Conservation (phyloP, 192 early-diverging fungal genomes). For the Podila minutissima region DNA sequence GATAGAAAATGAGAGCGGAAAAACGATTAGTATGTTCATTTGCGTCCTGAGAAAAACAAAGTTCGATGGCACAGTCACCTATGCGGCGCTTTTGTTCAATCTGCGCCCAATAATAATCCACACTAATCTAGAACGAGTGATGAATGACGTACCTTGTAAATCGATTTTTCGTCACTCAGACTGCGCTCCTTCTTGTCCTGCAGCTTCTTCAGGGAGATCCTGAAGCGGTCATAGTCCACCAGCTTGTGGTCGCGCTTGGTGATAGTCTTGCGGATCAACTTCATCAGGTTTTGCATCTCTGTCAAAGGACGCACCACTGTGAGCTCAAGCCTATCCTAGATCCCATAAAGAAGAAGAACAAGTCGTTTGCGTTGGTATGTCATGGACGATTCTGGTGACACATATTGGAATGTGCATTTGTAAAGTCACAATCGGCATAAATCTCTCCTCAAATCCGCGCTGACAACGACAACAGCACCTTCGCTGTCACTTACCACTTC, state of each 20-base stretch:
- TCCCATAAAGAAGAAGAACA: background rate
- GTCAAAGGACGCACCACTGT: constrained; percentile 79
- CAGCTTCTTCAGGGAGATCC: constrained; percentile 77
- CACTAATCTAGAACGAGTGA: background rate
- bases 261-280: constrained; percentile 84
- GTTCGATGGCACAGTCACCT: no score
- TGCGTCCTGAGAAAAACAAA: no score
- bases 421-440: background rate
- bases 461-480: background rate
- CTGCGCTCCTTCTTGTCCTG: constrained; percentile 70
- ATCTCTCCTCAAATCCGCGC: background rate
- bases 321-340: constrained; percentile 75
- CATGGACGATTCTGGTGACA: no score
- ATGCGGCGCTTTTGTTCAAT: background rate
- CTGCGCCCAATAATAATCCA: background rate
- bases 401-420: no score
- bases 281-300: constrained; percentile 81
- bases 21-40: background rate
- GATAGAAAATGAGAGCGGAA: background rate
- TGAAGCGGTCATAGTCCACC: constrained; percentile 91
- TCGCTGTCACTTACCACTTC: constrained; percentile 36
- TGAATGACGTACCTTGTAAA: constrained; percentile 59
- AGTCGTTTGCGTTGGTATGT: no score
- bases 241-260: constrained; percentile 92
- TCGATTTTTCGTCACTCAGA: constrained; percentile 71